phyloP scores from a whole-genome alignment of 805 yeast genomes.

The Danielia reshetovae region DNA sequence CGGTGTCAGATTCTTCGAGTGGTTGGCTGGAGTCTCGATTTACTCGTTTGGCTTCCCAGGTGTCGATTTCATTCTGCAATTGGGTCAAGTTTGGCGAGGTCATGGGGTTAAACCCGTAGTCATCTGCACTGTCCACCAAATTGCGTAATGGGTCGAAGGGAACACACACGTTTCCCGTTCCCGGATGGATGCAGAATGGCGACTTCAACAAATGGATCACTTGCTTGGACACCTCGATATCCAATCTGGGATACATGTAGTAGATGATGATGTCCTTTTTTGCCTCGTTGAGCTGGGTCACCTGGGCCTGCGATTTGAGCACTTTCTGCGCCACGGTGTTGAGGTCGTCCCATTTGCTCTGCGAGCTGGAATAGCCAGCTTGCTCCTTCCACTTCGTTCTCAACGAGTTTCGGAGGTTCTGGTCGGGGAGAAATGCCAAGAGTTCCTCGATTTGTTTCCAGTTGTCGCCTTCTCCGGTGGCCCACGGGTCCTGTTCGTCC shows the following conservation, averaged over 20 bases:
- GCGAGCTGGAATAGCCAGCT: conserved; percentile 33
- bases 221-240: conserved; percentile 87
- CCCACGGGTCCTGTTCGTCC: conserved; percentile 87
- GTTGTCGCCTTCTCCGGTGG: conserved; percentile 38
- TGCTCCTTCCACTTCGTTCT: conserved; percentile 52
- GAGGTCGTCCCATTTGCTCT: conserved; percentile 79
- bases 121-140: conserved; percentile 28
- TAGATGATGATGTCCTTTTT: conserved; percentile 78
- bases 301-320: conserved; percentile 44
- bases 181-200: conserved; percentile 96
- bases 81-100: conserved; percentile 70
- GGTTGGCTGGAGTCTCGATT: conserved; percentile 25
- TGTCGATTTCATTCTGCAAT: conserved; percentile 62
- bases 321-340: conserved; percentile 46
- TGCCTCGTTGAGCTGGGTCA: conserved; percentile 56
- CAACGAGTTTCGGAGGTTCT: conserved; percentile 49
- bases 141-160: conserved; percentile 59
- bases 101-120: conserved; percentile 68
- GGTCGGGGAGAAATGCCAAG: conserved; percentile 60
- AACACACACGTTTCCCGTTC: conserved; percentile 93
- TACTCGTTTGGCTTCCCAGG: conserved; percentile 36
- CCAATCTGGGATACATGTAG: conserved; percentile 86
- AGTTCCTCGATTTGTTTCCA: conserved; percentile 49
- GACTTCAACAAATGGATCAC: conserved; percentile 89
- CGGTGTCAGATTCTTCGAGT: conserved; percentile 20